Conservation (phyloP, 208 protist species). For the Tetramitus jugosus region DNA sequence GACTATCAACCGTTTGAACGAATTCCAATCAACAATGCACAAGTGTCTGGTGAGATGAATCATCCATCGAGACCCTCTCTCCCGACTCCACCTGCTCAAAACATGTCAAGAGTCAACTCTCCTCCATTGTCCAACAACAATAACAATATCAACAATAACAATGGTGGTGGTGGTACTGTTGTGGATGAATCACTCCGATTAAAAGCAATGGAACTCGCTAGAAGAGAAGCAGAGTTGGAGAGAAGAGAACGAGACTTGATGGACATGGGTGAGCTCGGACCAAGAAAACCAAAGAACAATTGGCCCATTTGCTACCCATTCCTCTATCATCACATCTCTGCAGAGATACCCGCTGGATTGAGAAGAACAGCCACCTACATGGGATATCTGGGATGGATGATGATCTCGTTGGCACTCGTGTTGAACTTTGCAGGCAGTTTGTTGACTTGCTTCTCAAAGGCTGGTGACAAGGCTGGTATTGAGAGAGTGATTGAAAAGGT, state of each 20-base stretch:
- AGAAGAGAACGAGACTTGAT: constrained; percentile 7
- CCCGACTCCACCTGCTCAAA: too few relatives aligned
- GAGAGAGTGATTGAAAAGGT: not conserved
- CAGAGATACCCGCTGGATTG: too few relatives aligned
- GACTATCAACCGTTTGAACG: constrained; percentile 20
- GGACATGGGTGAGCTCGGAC: not conserved
- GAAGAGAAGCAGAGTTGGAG: constrained; percentile 11
- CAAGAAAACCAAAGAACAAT: not conserved
- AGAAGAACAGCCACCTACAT: not conserved
- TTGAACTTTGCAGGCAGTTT: not conserved
- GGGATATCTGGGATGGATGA: not conserved
- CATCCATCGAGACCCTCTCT: too few relatives aligned
- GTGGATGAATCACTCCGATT: not conserved
- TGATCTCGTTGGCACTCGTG: not conserved
- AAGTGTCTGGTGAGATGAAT: too few relatives aligned
- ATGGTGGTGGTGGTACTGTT: not conserved
- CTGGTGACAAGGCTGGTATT: not conserved
- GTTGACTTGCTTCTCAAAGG: too few relatives aligned
- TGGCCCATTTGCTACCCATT: constrained; percentile 4
- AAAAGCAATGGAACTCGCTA: not conserved
- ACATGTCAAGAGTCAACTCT: too few relatives aligned
- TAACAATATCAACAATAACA: not conserved
- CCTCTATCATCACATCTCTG: not conserved
- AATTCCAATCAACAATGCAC: too few relatives aligned
- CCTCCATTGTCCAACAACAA: too few relatives aligned